Base-by-base conservation (phyloP, 208 protist species). In the Leishmania arabica region DNA sequence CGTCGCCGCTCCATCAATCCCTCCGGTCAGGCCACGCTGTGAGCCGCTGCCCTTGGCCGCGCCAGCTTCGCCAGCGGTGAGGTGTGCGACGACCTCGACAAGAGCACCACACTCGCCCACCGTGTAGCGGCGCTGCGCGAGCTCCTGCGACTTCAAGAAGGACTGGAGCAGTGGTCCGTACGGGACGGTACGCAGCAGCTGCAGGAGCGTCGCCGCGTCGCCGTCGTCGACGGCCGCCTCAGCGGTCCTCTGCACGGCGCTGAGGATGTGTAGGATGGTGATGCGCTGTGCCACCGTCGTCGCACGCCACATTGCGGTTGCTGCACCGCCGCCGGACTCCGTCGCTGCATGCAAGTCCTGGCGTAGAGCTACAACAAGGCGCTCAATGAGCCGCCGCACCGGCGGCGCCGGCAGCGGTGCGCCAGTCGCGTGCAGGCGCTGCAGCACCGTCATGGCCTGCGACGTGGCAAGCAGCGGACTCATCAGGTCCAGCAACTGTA, bases 401-500 rank as follows among this genome's bases (percentile, higher is more conserved):
- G 81, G 68, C 19, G 69, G 27, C 1, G 79, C 65, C 21, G 77
- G 62, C 17, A 81, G 79, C 54, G 87, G 87, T 2, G 81, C 87
- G 13, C 82, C 78, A 34, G 65, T 75, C 24, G 42, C 72, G 54
- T 86, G 87, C 49, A 88, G 74, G 58, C 66, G 81, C 78, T 74
- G 84, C 69, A 87, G 88, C 79, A 84, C 78, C 1, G 60, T 77
- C 37, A 69, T 42, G 17, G 58, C 65, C 72, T 91, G 88, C 68
- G 79, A 77, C 3, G 91, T 71, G 31, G 86, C 75, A 21, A 91
- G 81, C 49, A 82, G 68, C 53, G 83, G 74, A 34, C 80, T 64
- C 19, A 91, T 78, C 53, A 83, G 75, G 11, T 87, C 58, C 5
- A 92, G 82, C 53, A 93, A 71, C 54, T 72, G 40, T 71, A 94